phyloP scores from a whole-genome alignment of 257 asterid genomes.

The Nicotiana tabacum region DNA sequence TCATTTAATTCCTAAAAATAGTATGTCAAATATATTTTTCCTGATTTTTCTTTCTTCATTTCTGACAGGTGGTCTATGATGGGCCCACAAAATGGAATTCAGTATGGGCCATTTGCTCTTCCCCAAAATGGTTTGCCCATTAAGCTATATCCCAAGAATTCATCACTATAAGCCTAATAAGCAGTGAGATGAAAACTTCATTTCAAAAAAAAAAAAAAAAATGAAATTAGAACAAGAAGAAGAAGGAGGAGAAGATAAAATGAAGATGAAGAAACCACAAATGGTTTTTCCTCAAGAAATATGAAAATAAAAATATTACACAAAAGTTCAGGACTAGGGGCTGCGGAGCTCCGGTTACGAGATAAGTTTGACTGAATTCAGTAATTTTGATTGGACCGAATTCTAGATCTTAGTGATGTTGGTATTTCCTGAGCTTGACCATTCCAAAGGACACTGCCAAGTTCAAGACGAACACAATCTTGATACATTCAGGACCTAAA shows the following conservation, averaged over 20 bases:
- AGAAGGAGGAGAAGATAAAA: too few relatives aligned
- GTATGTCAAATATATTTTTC: conserved; percentile 2
- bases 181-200: background rate
- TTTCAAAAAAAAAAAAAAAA: background rate
- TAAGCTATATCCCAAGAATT: conserved; percentile 43
- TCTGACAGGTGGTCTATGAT: conserved; percentile 75
- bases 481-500: background rate
- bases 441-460: background rate
- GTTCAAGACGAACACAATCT: background rate
- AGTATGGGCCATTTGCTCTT: conserved; percentile 96
- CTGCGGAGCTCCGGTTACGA: accelerated
- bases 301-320: background rate
- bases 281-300: background rate
- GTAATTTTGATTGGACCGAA: too few relatives aligned
- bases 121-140: conserved; percentile 97
- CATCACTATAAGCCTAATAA: background rate
- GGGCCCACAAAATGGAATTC: conserved; percentile 89
- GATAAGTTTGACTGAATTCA: too few relatives aligned
- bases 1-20: conserved; percentile 19
- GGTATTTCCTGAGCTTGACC: background rate
- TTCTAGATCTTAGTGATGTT: too few relatives aligned
- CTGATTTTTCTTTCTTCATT: background rate
- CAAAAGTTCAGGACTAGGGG: background rate
- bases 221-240: too few relatives aligned
- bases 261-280: background rate